Conservation (phyloP, 1,284 basidiomycete species). For the Grifola frondosa region DNA sequence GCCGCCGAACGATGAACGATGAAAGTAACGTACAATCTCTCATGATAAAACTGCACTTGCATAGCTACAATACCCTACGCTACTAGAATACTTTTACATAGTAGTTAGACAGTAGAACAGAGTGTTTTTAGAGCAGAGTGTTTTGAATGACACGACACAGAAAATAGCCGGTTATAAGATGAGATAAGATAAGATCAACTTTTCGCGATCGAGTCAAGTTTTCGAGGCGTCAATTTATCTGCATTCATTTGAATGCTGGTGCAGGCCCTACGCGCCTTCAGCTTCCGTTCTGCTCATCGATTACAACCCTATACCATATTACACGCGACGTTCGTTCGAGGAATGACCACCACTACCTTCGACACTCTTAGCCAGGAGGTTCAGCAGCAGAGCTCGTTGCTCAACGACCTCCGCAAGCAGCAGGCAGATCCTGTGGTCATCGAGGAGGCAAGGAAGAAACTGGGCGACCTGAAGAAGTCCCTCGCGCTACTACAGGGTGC, state of each 20-base stretch:
- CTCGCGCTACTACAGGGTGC: constrained; percentile 46
- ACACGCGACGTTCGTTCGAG: not conserved
- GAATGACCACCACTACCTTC: constrained; percentile 14
- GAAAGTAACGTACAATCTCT: too few species aligned
- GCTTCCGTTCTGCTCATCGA: constrained; percentile 9
- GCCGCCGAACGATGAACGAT: too few species aligned
- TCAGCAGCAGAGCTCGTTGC: constrained; percentile 47
- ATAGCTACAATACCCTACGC: too few species aligned
- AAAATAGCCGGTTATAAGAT: too few species aligned
- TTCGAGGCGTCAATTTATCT: constrained; percentile 5
- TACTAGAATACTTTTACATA: too few species aligned
- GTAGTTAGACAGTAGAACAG: too few species aligned
- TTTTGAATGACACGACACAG: too few species aligned
- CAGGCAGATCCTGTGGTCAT: constrained; percentile 47
- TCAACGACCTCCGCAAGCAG: constrained; percentile 61
- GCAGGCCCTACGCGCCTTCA: constrained; percentile 6
- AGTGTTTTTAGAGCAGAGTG: too few species aligned
- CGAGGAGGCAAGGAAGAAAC: constrained; percentile 66
- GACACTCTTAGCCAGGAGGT: constrained; percentile 41
- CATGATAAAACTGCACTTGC: too few species aligned
- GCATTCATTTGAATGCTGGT: constrained; percentile 12
- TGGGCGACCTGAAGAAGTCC: constrained; percentile 67
- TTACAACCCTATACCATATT: not conserved
- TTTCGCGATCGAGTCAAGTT: constrained; percentile 13
- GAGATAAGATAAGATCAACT: constrained; percentile 11